Evolutionary conservation across 257 asterid species (phyloP), one percentile per base, ranked within the genome.

Genomic region (Jacaranda mimosifolia): DNA sequence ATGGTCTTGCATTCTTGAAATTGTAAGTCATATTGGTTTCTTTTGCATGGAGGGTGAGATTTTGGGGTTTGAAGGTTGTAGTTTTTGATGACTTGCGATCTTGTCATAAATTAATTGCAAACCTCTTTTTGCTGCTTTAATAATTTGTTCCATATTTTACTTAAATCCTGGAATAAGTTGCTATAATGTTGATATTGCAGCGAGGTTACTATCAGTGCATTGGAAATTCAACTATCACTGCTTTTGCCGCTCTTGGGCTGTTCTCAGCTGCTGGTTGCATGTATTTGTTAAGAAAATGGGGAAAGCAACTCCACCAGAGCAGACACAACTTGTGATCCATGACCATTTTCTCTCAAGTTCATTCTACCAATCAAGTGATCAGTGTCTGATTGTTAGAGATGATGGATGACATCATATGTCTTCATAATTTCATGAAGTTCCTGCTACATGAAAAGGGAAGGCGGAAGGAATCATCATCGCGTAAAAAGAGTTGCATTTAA

Each of bases 251-350:
- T 32, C 70, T 88, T 46, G 88, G 94, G 67, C 83, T 91, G 35
- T 90, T 90, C 76, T 85, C 96, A 7, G 91, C 95, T 21, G 97
- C 94, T 68, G 87, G 89, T 62, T 90, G 97, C 87, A 90, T 94
- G 97, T 79, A 86, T 85, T 72, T 86, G 78, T 82, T 94, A 75
- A 90, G 81, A 76, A 91, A 81, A 57, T 83, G 88, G 81, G 98
- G 94, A 57, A 90, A 88, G 85, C 96, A 90, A 71, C 92, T 85
- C 79, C 91, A 88, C 82, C 95, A 86, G 73, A 86, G 86, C 63
- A 83, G 85, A 84, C 93, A 80, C 76, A 83, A 80, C 83, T 83
- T 85, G 84, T 93, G 88, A 87, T 74, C 60, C 39, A 36, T 14
- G 11, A 40, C 52, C n/a, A 68, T 68, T 26, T 15, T 68, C 68